Percentiles rank a stretch among this genome's conserved stretches.
Conservation (phyloP, 805 yeast species). For the Starmerella vaccinii region DNA sequence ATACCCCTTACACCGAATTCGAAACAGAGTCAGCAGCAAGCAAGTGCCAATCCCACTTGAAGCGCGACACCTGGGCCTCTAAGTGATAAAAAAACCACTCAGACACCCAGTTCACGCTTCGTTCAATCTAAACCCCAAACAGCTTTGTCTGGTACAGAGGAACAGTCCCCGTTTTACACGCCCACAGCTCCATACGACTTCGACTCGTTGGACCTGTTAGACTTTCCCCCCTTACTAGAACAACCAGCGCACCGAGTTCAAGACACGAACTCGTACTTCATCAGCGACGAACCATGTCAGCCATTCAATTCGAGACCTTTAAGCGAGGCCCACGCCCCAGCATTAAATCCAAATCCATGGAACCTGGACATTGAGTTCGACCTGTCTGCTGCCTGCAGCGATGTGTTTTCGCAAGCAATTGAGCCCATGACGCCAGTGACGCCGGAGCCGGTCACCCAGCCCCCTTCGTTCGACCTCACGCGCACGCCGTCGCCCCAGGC, state of each 20-base stretch:
- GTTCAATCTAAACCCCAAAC: neutral
- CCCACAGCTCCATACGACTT: slow-evolving; percentile 17
- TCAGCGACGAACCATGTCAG: neutral
- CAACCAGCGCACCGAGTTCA: neutral
- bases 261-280: neutral
- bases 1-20: neutral
- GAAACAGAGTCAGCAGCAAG: neutral
- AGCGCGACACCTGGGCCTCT: slow-evolving; percentile 8
- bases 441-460: neutral
- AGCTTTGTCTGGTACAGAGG: slow-evolving; percentile 16
- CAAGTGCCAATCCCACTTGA: slow-evolving; percentile 2
- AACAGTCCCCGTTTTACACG: slow-evolving; percentile 8
- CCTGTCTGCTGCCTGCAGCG: neutral
- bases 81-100: neutral
- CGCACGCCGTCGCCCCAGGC: slow-evolving; percentile 1
- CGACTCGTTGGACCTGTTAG: slow-evolving; percentile 19
- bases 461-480: slow-evolving; percentile 2
- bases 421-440: neutral
- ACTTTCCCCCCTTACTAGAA: slow-evolving; percentile 4
- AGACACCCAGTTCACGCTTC: slow-evolving; percentile 8
- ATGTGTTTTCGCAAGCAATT: neutral
- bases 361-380: neutral
- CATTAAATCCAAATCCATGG: neutral
- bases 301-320: neutral
- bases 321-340: neutral